phyloP scores from a whole-genome alignment of 495 filamentous ascomycete genomes.

The Hypoxylon crocopeplum region DNA sequence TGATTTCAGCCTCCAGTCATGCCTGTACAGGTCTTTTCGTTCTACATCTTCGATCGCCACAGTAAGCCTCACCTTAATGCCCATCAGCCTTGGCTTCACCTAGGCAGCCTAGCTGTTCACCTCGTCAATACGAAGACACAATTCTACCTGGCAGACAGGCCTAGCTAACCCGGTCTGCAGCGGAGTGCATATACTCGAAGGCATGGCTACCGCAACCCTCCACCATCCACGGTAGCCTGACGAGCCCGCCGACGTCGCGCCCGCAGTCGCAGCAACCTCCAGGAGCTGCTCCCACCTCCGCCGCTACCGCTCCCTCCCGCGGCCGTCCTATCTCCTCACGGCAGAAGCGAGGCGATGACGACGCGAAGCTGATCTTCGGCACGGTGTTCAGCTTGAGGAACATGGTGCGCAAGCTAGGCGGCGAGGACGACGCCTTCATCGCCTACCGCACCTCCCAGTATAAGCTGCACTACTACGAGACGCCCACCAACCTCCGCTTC shows the following conservation, averaged over 20 bases:
- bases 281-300: not conserved
- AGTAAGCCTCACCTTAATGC: conserved; percentile 61
- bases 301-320: conserved; percentile 20
- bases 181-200: conserved; percentile 96
- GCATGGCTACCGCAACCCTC: conserved; percentile 61
- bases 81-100: not conserved
- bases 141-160: too few relatives aligned
- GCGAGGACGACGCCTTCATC: conserved; percentile 90
- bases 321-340: too few relatives aligned
- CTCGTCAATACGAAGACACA: not conserved
- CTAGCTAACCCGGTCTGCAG: conserved; percentile 45
- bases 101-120: not conserved
- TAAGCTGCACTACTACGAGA: conserved; percentile 99
- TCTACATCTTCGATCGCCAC: conserved; percentile 99
- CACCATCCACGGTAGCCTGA: conserved; percentile 2
- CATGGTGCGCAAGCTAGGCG: conserved; percentile 94
- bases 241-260: conserved; percentile 23
- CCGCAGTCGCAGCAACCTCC: conserved; percentile 25
- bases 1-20: conserved; percentile 40
- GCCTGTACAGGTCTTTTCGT: conserved; percentile 90
- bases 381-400: conserved; percentile 95
- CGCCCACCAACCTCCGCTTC: conserved; percentile 91
- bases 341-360: too few relatives aligned
- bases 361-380: conserved; percentile 96
- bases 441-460: conserved; percentile 90